These are phyloP conservation scores for Cordyceps javanica DNA, from an alignment of 2,329 filamentous ascomycete species.

Conservation along the genomic window DNA sequence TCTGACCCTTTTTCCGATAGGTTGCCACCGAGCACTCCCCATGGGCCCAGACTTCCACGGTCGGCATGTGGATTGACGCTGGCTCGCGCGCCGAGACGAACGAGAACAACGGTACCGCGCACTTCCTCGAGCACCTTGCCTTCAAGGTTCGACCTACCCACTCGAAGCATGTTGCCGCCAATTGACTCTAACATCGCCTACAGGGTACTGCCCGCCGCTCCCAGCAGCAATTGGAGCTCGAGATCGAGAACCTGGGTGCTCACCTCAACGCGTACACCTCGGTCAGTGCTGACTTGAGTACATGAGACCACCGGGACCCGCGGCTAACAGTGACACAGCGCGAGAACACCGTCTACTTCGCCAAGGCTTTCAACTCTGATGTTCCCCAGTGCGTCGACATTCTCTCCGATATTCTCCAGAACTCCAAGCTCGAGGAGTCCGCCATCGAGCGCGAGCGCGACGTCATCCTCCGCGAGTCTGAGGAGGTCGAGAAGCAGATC, in stretches of 20 bases:
- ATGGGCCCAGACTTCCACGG: slow-evolving; percentile 95
- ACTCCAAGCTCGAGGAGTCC: slow-evolving; percentile 91
- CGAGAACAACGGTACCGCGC: slow-evolving; percentile 97
- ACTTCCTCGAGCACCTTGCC: slow-evolving; percentile 98
- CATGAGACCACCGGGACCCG: slow-evolving; percentile 16
- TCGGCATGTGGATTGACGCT: slow-evolving; percentile 99
- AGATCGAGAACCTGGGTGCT: slow-evolving; percentile 99
- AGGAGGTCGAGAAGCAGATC: slow-evolving; percentile 99
- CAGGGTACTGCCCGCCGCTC: slow-evolving; percentile 90
- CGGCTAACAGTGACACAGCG: slow-evolving; percentile 50
- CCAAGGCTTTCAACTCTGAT: slow-evolving; percentile 97
- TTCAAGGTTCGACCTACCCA: slow-evolving; percentile 71
- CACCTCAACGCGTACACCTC: slow-evolving; percentile 99
- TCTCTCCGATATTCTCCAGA: slow-evolving; percentile 96
- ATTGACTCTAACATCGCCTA: background rate
- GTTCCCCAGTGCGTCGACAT: slow-evolving; percentile 96
- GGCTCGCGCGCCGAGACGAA: slow-evolving; percentile 96
- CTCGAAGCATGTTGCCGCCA: background rate
- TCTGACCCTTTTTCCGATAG: slow-evolving; percentile 42
- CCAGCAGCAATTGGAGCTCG: slow-evolving; percentile 95
- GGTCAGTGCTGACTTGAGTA: slow-evolving; percentile 51
- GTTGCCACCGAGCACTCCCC: slow-evolving; percentile 97
- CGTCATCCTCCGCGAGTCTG: slow-evolving; percentile 96
- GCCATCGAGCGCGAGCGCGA: slow-evolving; percentile 97
- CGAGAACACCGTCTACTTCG: slow-evolving; percentile 99